A percentile compares a stretch with the other conserved stretches of the same genome.
These are phyloP conservation scores for Penicillium pulvis DNA, from an alignment of 495 filamentous ascomycete genomes.

Conservation along the genomic window DNA sequence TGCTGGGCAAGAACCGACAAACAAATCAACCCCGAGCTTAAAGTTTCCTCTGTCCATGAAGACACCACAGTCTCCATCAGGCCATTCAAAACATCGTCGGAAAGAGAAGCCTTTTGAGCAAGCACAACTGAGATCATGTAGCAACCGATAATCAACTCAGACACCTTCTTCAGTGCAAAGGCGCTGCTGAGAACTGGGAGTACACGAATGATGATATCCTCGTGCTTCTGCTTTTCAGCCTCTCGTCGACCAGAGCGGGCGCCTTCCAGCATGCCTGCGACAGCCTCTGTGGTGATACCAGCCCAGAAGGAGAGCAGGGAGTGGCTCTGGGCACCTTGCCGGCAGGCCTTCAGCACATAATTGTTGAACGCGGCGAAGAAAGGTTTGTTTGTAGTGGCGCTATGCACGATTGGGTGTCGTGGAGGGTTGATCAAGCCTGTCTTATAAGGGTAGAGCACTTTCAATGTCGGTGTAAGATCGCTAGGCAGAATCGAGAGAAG, in stretches of 20 bases:
- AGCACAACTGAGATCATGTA: constrained; percentile 89
- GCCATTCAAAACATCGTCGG: constrained; percentile 70
- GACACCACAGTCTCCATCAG: constrained; percentile 84
- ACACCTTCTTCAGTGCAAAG: constrained; percentile 67
- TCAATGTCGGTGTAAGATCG: constrained; percentile 70
- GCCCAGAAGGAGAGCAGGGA: constrained; percentile 86
- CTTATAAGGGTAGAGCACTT: constrained; percentile 83
- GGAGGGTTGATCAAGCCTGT: constrained; percentile 71
- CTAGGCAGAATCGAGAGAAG: constrained; percentile 80
- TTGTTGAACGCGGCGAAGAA: constrained; percentile 73
- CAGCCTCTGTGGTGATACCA: constrained; percentile 75
- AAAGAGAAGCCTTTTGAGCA: constrained; percentile 74
- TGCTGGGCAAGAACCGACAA: constrained; percentile 78
- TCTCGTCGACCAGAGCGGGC: constrained; percentile 68
- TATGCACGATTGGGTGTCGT: constrained; percentile 76
- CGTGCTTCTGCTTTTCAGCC: constrained; percentile 70
- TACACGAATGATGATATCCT: constrained; percentile 73
- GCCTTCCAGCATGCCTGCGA: constrained; percentile 75
- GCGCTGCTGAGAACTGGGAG: constrained; percentile 76
- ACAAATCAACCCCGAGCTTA: constrained; percentile 75
- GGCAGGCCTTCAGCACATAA: constrained; percentile 70
- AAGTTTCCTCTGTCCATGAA: constrained; percentile 72
- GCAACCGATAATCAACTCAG: constrained; percentile 77
- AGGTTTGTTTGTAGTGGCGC: constrained; percentile 67
- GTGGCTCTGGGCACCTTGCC: constrained; percentile 68